These are phyloP conservation scores for Aspergillus incahuasiensis DNA, from an alignment of 495 filamentous ascomycete genomes.

Conservation along the genomic window DNA sequence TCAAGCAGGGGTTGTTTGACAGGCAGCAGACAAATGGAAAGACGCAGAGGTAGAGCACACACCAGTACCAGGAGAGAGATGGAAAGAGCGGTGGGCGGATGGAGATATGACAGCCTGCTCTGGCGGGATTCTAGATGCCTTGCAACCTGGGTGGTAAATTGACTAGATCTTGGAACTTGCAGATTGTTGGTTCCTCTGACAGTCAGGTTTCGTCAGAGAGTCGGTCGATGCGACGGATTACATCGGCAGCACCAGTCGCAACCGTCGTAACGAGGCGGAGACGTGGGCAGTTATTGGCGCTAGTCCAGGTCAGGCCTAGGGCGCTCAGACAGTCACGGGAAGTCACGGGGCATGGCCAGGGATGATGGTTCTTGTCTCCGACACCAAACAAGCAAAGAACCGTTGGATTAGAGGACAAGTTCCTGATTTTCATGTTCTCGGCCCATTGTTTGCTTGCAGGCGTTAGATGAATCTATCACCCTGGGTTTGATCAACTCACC, in stretches of 20 bases:
- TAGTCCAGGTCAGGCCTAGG: slow-evolving; percentile 26
- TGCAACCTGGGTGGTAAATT: slow-evolving; percentile 1
- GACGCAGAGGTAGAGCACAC: slow-evolving; percentile 8
- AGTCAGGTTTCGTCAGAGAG: slow-evolving; percentile 15
- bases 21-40: slow-evolving; percentile 16
- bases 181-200: background rate
- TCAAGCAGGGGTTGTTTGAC: slow-evolving; percentile 16
- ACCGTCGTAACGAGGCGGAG: slow-evolving; percentile 25
- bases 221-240: slow-evolving; percentile 14
- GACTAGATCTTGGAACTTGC: slow-evolving; percentile 3
- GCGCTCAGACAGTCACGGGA: slow-evolving; percentile 31
- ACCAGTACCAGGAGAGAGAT: slow-evolving; percentile 17
- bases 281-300: slow-evolving; percentile 20
- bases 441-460: slow-evolving; percentile 5
- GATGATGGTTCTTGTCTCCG: background rate
- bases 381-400: background rate
- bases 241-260: slow-evolving; percentile 14
- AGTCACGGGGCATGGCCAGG: too few relatives aligned
- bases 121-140: slow-evolving; percentile 1
- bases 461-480: background rate
- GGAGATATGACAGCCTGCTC: slow-evolving; percentile 2
- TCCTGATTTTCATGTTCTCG: background rate
- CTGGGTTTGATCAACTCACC: background rate
- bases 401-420: background rate
- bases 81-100: slow-evolving; percentile 21